phyloP scores from a whole-genome alignment of 2,329 filamentous ascomycete genomes.

The Aspergillus jensenii region DNA sequence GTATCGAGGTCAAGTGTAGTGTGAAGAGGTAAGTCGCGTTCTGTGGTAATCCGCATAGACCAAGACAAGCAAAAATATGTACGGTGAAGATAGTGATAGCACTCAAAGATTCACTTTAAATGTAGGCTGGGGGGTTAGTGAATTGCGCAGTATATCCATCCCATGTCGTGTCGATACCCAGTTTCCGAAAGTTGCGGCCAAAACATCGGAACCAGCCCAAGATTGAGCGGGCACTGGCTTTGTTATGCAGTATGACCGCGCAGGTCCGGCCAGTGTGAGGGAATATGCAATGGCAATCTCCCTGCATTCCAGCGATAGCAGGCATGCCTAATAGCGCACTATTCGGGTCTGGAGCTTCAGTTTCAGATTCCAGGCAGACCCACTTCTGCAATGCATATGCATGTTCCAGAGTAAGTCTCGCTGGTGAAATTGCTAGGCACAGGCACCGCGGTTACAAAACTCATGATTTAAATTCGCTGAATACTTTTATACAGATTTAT shows the following conservation, averaged over 20 bases:
- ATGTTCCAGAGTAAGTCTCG: not conserved
- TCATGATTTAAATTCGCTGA: no score
- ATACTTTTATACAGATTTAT: not conserved
- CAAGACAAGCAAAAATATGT: not conserved
- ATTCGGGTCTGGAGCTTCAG: not conserved
- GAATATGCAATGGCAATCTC: not conserved
- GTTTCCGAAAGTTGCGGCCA: not conserved
- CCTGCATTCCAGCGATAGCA: constrained; percentile 4
- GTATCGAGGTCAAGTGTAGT: not conserved
- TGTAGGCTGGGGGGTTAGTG: not conserved
- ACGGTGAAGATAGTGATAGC: not conserved
- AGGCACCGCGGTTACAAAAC: no score
- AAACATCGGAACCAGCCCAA: not conserved
- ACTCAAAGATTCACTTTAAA: not conserved
- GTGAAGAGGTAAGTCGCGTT: not conserved
- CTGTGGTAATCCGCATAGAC: not conserved
- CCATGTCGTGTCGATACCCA: not conserved
- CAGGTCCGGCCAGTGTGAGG: not conserved
- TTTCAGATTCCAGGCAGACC: not conserved
- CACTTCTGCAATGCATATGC: constrained; percentile 3
- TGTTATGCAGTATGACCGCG: not conserved
- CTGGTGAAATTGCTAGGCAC: not conserved
- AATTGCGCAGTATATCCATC: not conserved
- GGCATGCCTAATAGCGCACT: not conserved
- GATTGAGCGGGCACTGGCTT: not conserved